Evolutionary conservation across 192 early-diverging fungal genomes (phyloP).

Genomic region (Pilobolus umbonatus): DNA sequence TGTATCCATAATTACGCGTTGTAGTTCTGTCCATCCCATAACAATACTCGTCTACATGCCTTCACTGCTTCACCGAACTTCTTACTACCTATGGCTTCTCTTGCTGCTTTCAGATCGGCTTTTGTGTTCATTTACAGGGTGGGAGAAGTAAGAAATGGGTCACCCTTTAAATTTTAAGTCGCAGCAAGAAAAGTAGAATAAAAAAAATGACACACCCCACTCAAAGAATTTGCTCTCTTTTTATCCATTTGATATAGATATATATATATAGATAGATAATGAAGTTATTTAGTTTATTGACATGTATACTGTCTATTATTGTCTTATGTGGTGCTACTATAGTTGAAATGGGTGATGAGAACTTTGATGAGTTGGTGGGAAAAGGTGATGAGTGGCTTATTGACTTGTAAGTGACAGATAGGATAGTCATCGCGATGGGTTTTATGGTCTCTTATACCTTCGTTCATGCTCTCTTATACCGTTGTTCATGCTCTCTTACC

Average conservation of each 20-base stretch:
- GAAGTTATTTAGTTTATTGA: constrained; percentile 1
- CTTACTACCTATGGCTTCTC: constrained; percentile 42
- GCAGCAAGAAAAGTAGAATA: too few species aligned
- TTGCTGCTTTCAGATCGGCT: constrained; percentile 42
- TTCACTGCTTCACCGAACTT: constrained; percentile 49
- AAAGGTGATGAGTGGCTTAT: constrained; percentile 22
- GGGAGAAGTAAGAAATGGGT: background rate
- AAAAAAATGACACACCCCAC: too few species aligned
- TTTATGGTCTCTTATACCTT: background rate
- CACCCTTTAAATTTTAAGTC: background rate
- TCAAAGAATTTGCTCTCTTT: too few species aligned
- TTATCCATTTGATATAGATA: too few species aligned
- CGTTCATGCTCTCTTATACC: background rate
- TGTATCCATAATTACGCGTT: constrained; percentile 46
- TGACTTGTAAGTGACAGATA: constrained; percentile 21
- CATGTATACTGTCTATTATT: background rate
- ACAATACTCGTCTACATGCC: constrained; percentile 41
- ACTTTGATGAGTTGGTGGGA: constrained; percentile 15
- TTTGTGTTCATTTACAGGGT: constrained; percentile 23
- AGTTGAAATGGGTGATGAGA: constrained; percentile 13
- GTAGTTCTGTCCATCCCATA: constrained; percentile 47
- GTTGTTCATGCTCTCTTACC: background rate
- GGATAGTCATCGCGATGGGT: too few species aligned
- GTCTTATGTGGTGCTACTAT: background rate
- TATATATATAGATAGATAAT: too few species aligned